Conservation (phyloP, 2,329 filamentous ascomycete species). For the Hypocrella siamensis region DNA sequence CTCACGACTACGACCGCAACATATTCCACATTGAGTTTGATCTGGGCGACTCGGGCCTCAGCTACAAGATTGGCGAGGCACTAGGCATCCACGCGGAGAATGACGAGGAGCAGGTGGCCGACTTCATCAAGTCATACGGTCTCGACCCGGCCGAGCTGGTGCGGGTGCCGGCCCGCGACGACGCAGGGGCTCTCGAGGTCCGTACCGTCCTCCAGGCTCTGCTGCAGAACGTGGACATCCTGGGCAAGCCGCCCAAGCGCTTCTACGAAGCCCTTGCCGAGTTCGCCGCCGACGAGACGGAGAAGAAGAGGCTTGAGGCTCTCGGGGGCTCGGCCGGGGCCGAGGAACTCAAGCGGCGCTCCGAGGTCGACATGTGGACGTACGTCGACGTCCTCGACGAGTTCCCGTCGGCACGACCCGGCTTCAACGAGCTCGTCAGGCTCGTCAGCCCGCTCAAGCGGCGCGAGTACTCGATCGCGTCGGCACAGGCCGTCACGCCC, state of each 20-base stretch:
- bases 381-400: conserved; percentile 84
- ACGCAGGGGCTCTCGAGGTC: conserved; percentile 58
- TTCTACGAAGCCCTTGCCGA: conserved; percentile 91
- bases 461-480: conserved; percentile 97
- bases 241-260: conserved; percentile 89
- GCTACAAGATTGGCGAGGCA: conserved; percentile 93
- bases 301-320: conserved; percentile 65
- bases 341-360: conserved; percentile 79
- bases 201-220: conserved; percentile 88
- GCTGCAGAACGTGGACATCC: conserved; percentile 87
- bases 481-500: conserved; percentile 86
- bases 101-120: conserved; percentile 57
- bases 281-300: conserved; percentile 66
- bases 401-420: conserved; percentile 76
- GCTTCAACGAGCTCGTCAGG: conserved; percentile 74
- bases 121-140: conserved; percentile 84
- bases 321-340: conserved; percentile 68
- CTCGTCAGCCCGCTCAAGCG: conserved; percentile 89
- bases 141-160: conserved; percentile 71
- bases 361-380: conserved; percentile 81
- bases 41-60: conserved; percentile 77
- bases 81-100: conserved; percentile 95
- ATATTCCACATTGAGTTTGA: conserved; percentile 99
- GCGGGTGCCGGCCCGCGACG: conserved; percentile 79
- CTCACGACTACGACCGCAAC: conserved; percentile 81